These are phyloP conservation scores for Begonia masoniana DNA, from an alignment of 306 rosid genomes.

Conservation along the genomic window DNA sequence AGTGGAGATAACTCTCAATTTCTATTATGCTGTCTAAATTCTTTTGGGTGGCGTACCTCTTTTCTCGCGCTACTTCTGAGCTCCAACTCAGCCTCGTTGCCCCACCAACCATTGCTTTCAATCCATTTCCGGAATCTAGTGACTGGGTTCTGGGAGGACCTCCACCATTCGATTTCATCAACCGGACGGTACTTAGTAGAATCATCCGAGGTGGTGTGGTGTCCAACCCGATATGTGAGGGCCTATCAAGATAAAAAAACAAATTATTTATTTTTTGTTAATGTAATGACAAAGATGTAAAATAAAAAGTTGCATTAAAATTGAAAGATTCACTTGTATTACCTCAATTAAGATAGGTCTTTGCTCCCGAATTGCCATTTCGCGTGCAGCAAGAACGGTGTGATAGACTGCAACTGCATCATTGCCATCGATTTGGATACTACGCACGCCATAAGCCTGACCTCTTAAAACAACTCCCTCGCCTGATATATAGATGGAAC, in stretches of 20 bases:
- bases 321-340: not conserved
- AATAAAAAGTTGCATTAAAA: no score
- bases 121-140: conserved; percentile 84
- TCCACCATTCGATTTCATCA: conserved; percentile 80
- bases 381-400: conserved; percentile 68
- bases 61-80: conserved; percentile 43
- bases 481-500: conserved; percentile 32
- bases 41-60: conserved; percentile 27
- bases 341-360: conserved; percentile 87
- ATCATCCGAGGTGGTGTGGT: conserved; percentile 94
- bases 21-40: not conserved
- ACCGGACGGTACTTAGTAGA: conserved; percentile 79
- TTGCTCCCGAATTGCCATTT: conserved; percentile 64
- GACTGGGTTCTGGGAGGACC: conserved; percentile 53
- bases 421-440: conserved; percentile 90
- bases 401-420: conserved; percentile 75
- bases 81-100: conserved; percentile 41
- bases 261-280: not conserved
- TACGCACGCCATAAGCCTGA: conserved; percentile 65
- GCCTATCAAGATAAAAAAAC: conserved; percentile 31
- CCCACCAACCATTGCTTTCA: conserved; percentile 84
- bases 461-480: conserved; percentile 85
- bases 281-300: no score
- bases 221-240: conserved; percentile 86
- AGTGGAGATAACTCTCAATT: conserved; percentile 1